phyloP scores from a whole-genome alignment of 768 basidiomycete species.

The Tulasnella sp. region DNA sequence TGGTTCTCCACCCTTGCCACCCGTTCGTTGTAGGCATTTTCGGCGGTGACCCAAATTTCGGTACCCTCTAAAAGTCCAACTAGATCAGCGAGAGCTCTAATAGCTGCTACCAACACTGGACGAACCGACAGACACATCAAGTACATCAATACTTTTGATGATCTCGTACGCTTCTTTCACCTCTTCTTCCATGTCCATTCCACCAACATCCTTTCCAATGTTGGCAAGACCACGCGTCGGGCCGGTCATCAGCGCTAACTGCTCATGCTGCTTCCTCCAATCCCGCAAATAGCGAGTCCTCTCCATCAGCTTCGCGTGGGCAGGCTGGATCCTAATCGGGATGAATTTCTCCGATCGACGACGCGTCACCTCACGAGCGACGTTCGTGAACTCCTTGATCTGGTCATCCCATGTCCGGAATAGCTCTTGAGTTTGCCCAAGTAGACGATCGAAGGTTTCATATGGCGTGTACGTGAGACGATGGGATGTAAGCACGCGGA shows the following conservation, averaged over 20 bases:
- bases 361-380: constrained; percentile 87
- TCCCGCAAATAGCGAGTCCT: constrained; percentile 79
- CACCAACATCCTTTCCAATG: constrained; percentile 71
- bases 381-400: constrained; percentile 89
- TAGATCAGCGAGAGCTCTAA: constrained; percentile 12
- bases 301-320: constrained; percentile 89
- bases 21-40: constrained; percentile 96
- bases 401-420: constrained; percentile 86
- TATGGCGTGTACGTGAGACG: constrained; percentile 92
- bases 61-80: constrained; percentile 66
- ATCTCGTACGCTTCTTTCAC: constrained; percentile 94
- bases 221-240: constrained; percentile 82
- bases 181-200: constrained; percentile 98
- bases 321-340: constrained; percentile 89
- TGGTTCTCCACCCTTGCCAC: constrained; percentile 98
- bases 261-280: constrained; percentile 96
- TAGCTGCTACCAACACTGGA: constrained; percentile 19
- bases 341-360: constrained; percentile 91
- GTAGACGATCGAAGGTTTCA: constrained; percentile 85
- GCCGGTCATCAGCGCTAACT: constrained; percentile 94
- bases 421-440: constrained; percentile 68
- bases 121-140: constrained; percentile 89
- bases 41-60: constrained; percentile 96
- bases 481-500: constrained; percentile 85
- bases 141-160: constrained; percentile 93